phyloP scores from a whole-genome alignment of 768 basidiomycete species.

The Albatrellus ellisii region DNA sequence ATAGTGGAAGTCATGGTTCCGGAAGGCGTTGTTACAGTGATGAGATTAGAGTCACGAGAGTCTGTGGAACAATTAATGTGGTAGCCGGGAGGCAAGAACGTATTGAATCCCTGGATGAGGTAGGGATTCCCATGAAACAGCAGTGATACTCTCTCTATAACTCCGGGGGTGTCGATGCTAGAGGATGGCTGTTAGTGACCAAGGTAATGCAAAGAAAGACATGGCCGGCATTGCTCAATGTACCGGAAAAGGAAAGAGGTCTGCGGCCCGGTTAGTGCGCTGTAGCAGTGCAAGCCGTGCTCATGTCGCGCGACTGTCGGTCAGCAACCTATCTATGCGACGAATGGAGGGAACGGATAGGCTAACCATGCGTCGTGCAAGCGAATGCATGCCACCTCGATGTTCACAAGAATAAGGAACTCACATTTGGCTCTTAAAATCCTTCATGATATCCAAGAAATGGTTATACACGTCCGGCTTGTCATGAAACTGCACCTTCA shows the following conservation, averaged over 20 bases:
- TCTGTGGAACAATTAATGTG: slow-evolving; percentile 78
- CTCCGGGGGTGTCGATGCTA: slow-evolving; percentile 95
- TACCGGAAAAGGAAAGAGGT: slow-evolving; percentile 1
- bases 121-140: slow-evolving; percentile 84
- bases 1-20: slow-evolving; percentile 61
- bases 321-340: background rate
- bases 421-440: slow-evolving; percentile 93
- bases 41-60: slow-evolving; percentile 54
- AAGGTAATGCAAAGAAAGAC: slow-evolving; percentile 5
- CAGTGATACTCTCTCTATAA: slow-evolving; percentile 88
- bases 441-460: slow-evolving; percentile 97
- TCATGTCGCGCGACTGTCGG: background rate
- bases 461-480: slow-evolving; percentile 91
- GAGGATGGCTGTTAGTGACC: slow-evolving; percentile 9
- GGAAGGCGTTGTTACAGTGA: slow-evolving; percentile 71
- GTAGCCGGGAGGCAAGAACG: slow-evolving; percentile 89
- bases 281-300: background rate
- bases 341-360: background rate
- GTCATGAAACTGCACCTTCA: slow-evolving; percentile 83
- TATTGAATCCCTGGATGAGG: slow-evolving; percentile 97
- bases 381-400: background rate
- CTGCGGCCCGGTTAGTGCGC: background rate
- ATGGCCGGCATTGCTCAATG: background rate
- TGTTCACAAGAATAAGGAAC: slow-evolving; percentile 19
- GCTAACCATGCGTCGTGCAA: too few species aligned